Conservation (phyloP, 2,329 filamentous ascomycete genomes). For the Fusarium citri region DNA sequence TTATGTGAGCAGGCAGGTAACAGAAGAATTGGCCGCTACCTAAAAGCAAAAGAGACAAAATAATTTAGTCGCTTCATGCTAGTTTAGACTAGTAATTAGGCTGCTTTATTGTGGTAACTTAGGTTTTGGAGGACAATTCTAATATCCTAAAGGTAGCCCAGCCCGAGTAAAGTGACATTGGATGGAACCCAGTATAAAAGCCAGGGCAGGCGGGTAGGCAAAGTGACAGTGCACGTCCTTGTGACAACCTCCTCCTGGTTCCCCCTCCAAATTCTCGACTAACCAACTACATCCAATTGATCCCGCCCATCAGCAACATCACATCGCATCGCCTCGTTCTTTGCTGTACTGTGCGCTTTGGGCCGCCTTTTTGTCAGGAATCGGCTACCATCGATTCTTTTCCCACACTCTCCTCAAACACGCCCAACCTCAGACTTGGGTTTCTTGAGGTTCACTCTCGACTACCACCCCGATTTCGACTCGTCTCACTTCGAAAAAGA, state of each 20-base stretch:
- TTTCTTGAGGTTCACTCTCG: constrained; percentile 17
- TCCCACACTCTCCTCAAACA: constrained; percentile 17
- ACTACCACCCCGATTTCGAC: constrained; percentile 26
- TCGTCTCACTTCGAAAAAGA: constrained; percentile 32
- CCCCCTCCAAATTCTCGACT: constrained; percentile 42
- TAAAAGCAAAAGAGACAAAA: not conserved
- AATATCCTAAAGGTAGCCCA: not conserved
- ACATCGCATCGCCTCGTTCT: constrained; percentile 41
- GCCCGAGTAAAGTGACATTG: not conserved
- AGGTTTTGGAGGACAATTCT: not conserved
- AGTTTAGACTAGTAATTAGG: not conserved
- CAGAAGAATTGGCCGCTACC: not conserved
- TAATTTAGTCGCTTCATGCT: not conserved
- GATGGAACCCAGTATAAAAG: not conserved
- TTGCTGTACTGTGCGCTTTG: constrained; percentile 34
- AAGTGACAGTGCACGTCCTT: constrained; percentile 32
- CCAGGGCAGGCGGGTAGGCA: constrained; percentile 21
- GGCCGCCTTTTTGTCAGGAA: constrained; percentile 27
- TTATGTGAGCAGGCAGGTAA: not conserved
- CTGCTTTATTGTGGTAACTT: not conserved
- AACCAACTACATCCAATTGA: constrained; percentile 36
- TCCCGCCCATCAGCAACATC: constrained; percentile 25
- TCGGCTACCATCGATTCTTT: constrained; percentile 11
- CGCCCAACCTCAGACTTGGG: constrained; percentile 31
- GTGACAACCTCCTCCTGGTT: constrained; percentile 42